A percentile compares a stretch with the other conserved stretches of the same genome.
phyloP scores from a whole-genome alignment of 768 basidiomycete species.

The Naematelia aurantialba region DNA sequence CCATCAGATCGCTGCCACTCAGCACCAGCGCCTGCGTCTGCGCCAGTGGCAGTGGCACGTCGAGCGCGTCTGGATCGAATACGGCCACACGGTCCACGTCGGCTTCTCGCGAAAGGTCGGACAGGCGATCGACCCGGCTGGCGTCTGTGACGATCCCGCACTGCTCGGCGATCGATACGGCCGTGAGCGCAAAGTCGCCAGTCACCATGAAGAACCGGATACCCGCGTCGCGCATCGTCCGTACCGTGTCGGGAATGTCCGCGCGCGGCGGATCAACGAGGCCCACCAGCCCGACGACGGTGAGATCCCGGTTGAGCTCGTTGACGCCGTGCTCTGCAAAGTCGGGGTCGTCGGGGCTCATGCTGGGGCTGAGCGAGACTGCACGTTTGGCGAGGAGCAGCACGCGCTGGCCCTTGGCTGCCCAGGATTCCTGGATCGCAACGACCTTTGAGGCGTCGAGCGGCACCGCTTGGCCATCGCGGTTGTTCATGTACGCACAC shows the following conservation, averaged over 20 bases:
- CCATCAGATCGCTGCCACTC: conserved; percentile 46
- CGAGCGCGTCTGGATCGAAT: conserved; percentile 46
- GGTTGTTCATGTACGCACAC: conserved; percentile 51
- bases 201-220: conserved; percentile 66
- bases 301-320: conserved; percentile 54
- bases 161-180: conserved; percentile 61
- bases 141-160: conserved; percentile 59
- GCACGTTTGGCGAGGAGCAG: conserved; percentile 58
- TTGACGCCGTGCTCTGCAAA: conserved; percentile 54
- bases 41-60: conserved; percentile 50
- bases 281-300: conserved; percentile 61
- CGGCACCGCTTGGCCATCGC: conserved; percentile 50
- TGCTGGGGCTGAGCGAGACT: conserved; percentile 45
- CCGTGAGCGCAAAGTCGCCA: conserved; percentile 59
- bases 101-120: conserved; percentile 51
- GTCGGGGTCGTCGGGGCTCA: conserved; percentile 46
- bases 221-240: conserved; percentile 55
- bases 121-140: conserved; percentile 49
- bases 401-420: conserved; percentile 61
- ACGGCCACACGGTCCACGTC: conserved; percentile 38
- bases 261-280: conserved; percentile 61
- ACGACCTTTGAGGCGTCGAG: conserved; percentile 43
- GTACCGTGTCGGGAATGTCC: conserved; percentile 55
- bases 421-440: conserved; percentile 54
- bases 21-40: conserved; percentile 51